phyloP scores from a whole-genome alignment of 2,329 filamentous ascomycete species.

The Colletotrichum euphorbiae region DNA sequence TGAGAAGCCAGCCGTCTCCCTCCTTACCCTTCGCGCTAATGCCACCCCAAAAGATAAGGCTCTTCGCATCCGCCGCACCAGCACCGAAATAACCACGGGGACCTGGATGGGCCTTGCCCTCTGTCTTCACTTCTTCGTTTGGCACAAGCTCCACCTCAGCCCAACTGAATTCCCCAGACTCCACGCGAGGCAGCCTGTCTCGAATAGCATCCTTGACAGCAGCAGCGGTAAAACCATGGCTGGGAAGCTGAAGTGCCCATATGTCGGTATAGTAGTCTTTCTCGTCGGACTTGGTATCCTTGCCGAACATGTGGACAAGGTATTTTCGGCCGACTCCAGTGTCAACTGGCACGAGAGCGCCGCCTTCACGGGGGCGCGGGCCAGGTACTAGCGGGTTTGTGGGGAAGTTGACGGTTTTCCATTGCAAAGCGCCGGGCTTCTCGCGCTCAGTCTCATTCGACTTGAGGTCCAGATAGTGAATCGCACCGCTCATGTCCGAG shows the following conservation, averaged over 20 bases:
- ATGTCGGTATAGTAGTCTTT: slow-evolving; percentile 54
- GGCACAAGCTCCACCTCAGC: slow-evolving; percentile 61
- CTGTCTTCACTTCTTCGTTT: slow-evolving; percentile 54
- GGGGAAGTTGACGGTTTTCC: slow-evolving; percentile 52
- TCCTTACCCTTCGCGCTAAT: slow-evolving; percentile 54
- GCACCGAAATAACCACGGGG: slow-evolving; percentile 55
- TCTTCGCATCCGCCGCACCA: slow-evolving; percentile 56
- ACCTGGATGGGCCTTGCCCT: slow-evolving; percentile 55
- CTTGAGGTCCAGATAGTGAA: slow-evolving; percentile 51
- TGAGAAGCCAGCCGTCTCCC: slow-evolving; percentile 55
- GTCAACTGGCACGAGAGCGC: slow-evolving; percentile 58
- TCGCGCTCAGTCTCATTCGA: slow-evolving; percentile 46
- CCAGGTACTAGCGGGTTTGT: slow-evolving; percentile 53
- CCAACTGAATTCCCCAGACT: slow-evolving; percentile 62
- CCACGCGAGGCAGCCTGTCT: slow-evolving; percentile 53
- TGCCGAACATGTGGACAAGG: slow-evolving; percentile 62
- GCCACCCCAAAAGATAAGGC: slow-evolving; percentile 66
- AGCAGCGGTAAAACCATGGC: slow-evolving; percentile 58
- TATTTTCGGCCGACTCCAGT: slow-evolving; percentile 65
- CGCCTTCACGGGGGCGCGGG: slow-evolving; percentile 56
- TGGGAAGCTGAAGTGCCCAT: slow-evolving; percentile 64
- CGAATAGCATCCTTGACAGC: slow-evolving; percentile 62
- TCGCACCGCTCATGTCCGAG: slow-evolving; percentile 48
- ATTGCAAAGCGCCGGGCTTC: slow-evolving; percentile 47
- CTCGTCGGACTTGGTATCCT: slow-evolving; percentile 42